Conservation (phyloP, 73 alveolate genomes). For the Halteria grandinella region DNA sequence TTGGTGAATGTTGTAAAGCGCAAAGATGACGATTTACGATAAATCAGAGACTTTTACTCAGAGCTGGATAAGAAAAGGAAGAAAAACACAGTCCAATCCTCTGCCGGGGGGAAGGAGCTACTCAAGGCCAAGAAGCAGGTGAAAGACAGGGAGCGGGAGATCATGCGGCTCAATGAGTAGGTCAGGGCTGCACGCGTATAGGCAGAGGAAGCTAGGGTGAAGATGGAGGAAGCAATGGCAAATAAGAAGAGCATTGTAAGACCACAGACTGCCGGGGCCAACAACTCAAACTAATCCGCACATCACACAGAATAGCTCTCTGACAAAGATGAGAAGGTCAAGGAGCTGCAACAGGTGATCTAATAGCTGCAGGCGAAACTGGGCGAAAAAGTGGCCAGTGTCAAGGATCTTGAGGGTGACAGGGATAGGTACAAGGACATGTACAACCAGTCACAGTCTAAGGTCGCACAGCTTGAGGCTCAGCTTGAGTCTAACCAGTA, state of each 20-base stretch:
- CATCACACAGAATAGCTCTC: slow-evolving; percentile 21
- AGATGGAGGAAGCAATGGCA: too few species aligned
- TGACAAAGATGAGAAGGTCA: neutral
- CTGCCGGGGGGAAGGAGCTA: too few species aligned
- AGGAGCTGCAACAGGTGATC: slow-evolving; percentile 11
- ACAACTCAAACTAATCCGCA: too few species aligned
- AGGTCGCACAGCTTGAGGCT: slow-evolving; percentile 2
- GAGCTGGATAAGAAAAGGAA: neutral
- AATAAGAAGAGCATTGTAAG: too few species aligned
- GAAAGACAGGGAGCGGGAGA: slow-evolving; percentile 46
- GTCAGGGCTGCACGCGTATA: too few species aligned
- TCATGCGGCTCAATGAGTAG: slow-evolving; percentile 34
- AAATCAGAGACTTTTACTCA: neutral
- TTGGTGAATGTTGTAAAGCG: slow-evolving; percentile 14
- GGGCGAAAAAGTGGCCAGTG: neutral
- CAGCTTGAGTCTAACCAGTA: too few species aligned
- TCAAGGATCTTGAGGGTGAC: neutral
- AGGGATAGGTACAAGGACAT: slow-evolving; percentile 8
- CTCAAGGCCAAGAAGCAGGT: too few species aligned
- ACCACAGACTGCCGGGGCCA: too few species aligned
- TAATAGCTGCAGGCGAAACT: neutral
- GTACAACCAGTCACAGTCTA: slow-evolving; percentile 3
- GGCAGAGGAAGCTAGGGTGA: too few species aligned
- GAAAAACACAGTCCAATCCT: too few species aligned
- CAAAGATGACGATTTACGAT: slow-evolving; percentile 47